Evolutionary conservation across 306 rosid species (phyloP).

Genomic region (Calophaca sinica): DNA sequence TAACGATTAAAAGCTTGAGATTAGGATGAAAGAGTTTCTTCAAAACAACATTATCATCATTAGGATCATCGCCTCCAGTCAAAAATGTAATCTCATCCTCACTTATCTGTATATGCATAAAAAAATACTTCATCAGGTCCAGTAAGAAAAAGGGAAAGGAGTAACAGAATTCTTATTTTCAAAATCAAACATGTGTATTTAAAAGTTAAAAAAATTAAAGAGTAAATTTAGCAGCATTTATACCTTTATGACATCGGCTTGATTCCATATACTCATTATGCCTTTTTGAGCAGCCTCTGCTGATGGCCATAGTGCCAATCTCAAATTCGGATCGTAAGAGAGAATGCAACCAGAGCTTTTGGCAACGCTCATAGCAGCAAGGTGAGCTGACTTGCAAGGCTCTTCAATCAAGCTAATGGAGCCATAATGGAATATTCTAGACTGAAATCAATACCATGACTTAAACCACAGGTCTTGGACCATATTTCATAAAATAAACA

Average conservation of each 20-base stretch:
- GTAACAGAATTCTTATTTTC: conserved; percentile 9
- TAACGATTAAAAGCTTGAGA: conserved; percentile 74
- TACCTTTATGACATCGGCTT: conserved; percentile 90
- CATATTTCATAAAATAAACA: conserved; percentile 1
- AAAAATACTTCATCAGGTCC: conserved; percentile 29
- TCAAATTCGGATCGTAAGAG: conserved; percentile 92
- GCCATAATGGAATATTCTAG: conserved; percentile 84
- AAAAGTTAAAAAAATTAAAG: neutral
- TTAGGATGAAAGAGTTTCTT: conserved; percentile 75
- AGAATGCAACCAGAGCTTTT: conserved; percentile 79
- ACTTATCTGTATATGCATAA: conserved; percentile 66
- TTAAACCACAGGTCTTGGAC: neutral
- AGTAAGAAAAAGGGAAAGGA: neutral
- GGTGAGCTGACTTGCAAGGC: conserved; percentile 84
- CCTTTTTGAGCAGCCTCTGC: conserved; percentile 72
- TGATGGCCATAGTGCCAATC: conserved; percentile 90
- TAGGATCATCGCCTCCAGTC: conserved; percentile 76
- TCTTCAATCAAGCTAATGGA: conserved; percentile 95
- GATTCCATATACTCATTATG: conserved; percentile 87
- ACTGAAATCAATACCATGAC: conserved; percentile 49
- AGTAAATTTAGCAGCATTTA: neutral
- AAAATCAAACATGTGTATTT: conserved; percentile 6
- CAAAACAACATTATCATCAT: conserved; percentile 73
- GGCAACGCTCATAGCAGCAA: conserved; percentile 82
- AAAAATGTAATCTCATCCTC: conserved; percentile 81